phyloP scores from a whole-genome alignment of 208 protist genomes.

The Kentomonas sorsogonicus region DNA sequence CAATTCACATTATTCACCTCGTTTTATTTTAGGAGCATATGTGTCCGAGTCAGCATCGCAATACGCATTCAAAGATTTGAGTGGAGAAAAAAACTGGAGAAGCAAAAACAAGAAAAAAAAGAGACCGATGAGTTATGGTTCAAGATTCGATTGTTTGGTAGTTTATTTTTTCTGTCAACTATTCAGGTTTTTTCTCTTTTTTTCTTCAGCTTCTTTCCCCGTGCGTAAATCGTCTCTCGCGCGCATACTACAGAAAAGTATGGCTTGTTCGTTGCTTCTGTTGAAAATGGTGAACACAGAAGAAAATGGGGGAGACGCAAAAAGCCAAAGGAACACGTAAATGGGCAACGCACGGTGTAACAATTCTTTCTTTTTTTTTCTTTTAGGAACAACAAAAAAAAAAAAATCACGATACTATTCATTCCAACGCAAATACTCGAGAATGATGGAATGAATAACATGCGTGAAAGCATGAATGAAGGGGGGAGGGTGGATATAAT shows the following conservation, averaged over 20 bases:
- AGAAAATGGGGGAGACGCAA: not conserved
- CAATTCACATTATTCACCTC: too few relatives aligned
- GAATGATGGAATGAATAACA: too few relatives aligned
- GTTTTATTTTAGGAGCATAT: too few relatives aligned
- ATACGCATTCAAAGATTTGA: too few relatives aligned
- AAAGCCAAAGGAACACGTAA: conserved; percentile 16
- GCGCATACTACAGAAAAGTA: too few relatives aligned
- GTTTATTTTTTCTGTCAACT: not conserved
- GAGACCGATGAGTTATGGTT: not conserved
- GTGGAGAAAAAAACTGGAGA: not conserved
- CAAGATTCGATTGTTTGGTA: conserved; percentile 3
- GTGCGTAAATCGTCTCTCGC: not conserved
- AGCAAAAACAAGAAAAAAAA: not conserved
- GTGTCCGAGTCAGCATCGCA: too few relatives aligned
- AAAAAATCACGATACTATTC: not conserved
- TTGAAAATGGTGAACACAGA: too few relatives aligned
- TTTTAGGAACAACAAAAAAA: conserved; percentile 12
- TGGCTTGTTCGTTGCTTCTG: too few relatives aligned
- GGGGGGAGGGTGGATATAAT: too few relatives aligned
- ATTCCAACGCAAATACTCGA: not conserved
- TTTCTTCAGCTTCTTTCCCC: not conserved
- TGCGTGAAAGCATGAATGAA: too few relatives aligned
- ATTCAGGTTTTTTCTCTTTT: conserved; percentile 12
- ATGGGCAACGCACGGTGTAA: conserved; percentile 7
- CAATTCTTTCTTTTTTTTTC: not conserved